Evolutionary conservation across 768 basidiomycete genomes (phyloP), one percentile per base, ranked within the genome.

Genomic region (Russula sp.): DNA sequence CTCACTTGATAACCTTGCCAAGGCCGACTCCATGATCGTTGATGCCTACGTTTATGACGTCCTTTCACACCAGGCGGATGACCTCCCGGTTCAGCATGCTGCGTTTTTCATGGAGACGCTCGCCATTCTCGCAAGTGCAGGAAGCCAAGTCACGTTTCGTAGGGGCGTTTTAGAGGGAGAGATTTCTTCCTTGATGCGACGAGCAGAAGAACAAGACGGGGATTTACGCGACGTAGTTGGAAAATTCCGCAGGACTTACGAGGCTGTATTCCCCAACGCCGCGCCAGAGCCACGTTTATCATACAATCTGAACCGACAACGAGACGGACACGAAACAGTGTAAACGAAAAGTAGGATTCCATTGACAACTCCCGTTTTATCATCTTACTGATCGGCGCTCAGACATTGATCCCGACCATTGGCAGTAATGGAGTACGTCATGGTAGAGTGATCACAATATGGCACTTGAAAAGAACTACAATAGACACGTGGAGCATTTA

Each of bases 161-260:
- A 34, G 53, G 22, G 34, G 36, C 6, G 9, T n/a, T 32, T 20
- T 53, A 5, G 25, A 53, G 51, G n/a, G 7, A 25, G n/a, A 46
- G n/a, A 20, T 55, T 25, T 48, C 38, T 34, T 47, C 38, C 36
- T 29, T 55, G 25, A 34, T 60, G 7, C 22, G 13, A 32, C 59
- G 53, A 4, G 53, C 46, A 43, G 34, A 42, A 22, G 42, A 39
- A 32, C 16, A 58, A 5, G 22, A 61, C 16, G 18, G n/a, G 69
- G 76, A 48, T 69, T 71, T 18, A 69, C 71, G 48, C 71, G 69
- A 65, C 68, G 71, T 43, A 18, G 29, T 41, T 13, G 45, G 5
- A 14, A 55, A 48, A 34, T 22, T 60, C 16, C 32, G 16, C n/a
- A 34, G 29, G 46, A 41, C 48, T n/a, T 20, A 13, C 34, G 45